phyloP scores from a whole-genome alignment of 495 filamentous ascomycete genomes.

The Podospora fimiseda region DNA sequence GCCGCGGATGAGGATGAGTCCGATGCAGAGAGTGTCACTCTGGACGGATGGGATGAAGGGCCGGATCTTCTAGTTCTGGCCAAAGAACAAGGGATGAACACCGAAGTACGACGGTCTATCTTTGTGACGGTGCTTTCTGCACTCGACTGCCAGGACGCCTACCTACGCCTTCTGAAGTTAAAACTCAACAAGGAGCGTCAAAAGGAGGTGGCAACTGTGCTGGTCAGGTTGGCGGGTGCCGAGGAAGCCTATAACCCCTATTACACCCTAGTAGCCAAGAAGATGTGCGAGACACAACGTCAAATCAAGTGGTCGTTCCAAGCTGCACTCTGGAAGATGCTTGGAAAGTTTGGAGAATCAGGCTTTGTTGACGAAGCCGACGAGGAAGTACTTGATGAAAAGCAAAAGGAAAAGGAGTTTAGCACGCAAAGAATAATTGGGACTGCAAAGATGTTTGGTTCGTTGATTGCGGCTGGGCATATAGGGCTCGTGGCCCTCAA shows the following conservation, averaged over 20 bases:
- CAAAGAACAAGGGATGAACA: slow-evolving; percentile 86
- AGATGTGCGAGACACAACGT: slow-evolving; percentile 63
- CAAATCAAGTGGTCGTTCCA: slow-evolving; percentile 77
- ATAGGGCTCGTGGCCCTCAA: slow-evolving; percentile 62
- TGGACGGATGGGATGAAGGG: slow-evolving; percentile 46
- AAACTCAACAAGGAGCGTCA: slow-evolving; percentile 79
- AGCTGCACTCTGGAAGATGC: slow-evolving; percentile 79
- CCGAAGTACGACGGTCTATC: slow-evolving; percentile 83
- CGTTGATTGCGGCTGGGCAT: slow-evolving; percentile 59
- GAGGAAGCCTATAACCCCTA: slow-evolving; percentile 88
- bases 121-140: slow-evolving; percentile 89
- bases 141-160: slow-evolving; percentile 75
- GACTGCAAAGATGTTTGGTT: slow-evolving; percentile 77
- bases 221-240: slow-evolving; percentile 78
- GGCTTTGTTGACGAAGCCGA: slow-evolving; percentile 53
- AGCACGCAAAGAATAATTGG: slow-evolving; percentile 72
- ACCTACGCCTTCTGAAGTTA: slow-evolving; percentile 69
- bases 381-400: slow-evolving; percentile 42
- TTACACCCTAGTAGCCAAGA: slow-evolving; percentile 77
- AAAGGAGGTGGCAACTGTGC: slow-evolving; percentile 77
- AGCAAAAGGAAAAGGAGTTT: slow-evolving; percentile 43
- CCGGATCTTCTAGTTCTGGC: slow-evolving; percentile 68
- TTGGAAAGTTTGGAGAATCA: slow-evolving; percentile 74
- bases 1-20: slow-evolving; percentile 24
- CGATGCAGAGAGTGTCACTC: slow-evolving; percentile 23